Evolutionary conservation across 805 yeast genomes (phyloP), one percentile per base, ranked within the genome.

Genomic region (Cyberlindnera mycetangii): DNA sequence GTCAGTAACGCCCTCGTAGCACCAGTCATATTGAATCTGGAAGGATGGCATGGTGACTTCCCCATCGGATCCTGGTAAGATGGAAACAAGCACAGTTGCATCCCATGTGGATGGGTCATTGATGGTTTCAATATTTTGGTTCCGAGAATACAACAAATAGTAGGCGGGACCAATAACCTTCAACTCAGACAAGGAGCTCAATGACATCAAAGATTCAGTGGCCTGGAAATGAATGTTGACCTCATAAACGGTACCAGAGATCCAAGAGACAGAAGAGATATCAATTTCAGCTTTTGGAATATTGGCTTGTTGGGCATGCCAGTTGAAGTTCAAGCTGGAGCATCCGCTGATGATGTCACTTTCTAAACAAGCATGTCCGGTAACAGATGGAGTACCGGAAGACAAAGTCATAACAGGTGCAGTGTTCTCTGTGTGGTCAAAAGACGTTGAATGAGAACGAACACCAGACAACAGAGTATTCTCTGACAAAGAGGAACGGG

Each of bases 11-110:
- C 56, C 57, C 14, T 58, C 48, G 8, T 50, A 15, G 41, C 60
- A 53, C 60, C 62, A 58, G 21, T 58, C 59, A 30, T 32, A 56
- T 39, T 58, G 59, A 16, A 58, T 53, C 32, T 50, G 45, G 37
- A 41, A 53, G 3, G 41, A 22, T 11, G 52, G 50, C 52, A 53
- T 46, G 7, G 32, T 25, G 25, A 46, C 51, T 3, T 3, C 5
- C 3, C 49, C 53, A 33, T 28, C 30, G 7, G 38, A 14, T 21
- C 42, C 25, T 7, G 50, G 24, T 6, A 40, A 8, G 6, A 42
- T 19, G 4, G 42, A 28, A 7, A 52, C 35, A 8, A 28, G 9
- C 3, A 46, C 47, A 32, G 34, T 33, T 11, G 44, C 43, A 28
- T 39, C 41, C 53, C 52, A 54, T 8, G 30, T 32, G 10, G 44